A percentile compares a stretch with the other conserved stretches of the same genome.
These are phyloP conservation scores for Leucocoprinus leucothites DNA, from an alignment of 768 basidiomycete species.

Conservation along the genomic window DNA sequence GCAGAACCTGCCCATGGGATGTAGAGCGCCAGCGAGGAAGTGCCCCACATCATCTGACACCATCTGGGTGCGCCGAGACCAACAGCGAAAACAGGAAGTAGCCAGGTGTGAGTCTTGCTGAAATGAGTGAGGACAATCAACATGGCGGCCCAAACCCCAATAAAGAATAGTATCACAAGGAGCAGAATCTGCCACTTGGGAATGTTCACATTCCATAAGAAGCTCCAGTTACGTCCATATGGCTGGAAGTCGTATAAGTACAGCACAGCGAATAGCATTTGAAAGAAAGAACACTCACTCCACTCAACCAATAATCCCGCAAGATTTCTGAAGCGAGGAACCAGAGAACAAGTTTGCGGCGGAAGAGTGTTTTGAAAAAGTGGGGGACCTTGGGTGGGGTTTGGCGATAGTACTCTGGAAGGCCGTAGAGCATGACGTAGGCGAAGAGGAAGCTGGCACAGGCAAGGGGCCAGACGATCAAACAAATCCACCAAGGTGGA, in stretches of 20 bases:
- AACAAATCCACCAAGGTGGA: slow-evolving; percentile 83
- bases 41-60: slow-evolving; percentile 99
- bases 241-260: slow-evolving; percentile 44
- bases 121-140: slow-evolving; percentile 76
- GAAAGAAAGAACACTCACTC: slow-evolving; percentile 44
- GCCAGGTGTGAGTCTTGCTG: slow-evolving; percentile 94
- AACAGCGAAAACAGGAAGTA: slow-evolving; percentile 92
- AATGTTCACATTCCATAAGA: slow-evolving; percentile 85
- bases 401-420: slow-evolving; percentile 92
- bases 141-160: slow-evolving; percentile 80
- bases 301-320: slow-evolving; percentile 90
- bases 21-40: slow-evolving; percentile 88
- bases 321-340: slow-evolving; percentile 91
- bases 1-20: slow-evolving; percentile 88
- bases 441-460: slow-evolving; percentile 73
- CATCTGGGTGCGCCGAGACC: slow-evolving; percentile 91
- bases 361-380: slow-evolving; percentile 86
- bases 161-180: slow-evolving; percentile 80
- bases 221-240: slow-evolving; percentile 93
- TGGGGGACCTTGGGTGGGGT: slow-evolving; percentile 94
- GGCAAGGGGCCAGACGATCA: slow-evolving; percentile 80
- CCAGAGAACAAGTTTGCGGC: slow-evolving; percentile 91
- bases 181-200: slow-evolving; percentile 81
- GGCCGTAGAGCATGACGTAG: slow-evolving; percentile 80
- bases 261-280: not conserved